Evolutionary conservation across 2,329 filamentous ascomycete genomes (phyloP).

Genomic region (Paracoccidioides brasiliensis): DNA sequence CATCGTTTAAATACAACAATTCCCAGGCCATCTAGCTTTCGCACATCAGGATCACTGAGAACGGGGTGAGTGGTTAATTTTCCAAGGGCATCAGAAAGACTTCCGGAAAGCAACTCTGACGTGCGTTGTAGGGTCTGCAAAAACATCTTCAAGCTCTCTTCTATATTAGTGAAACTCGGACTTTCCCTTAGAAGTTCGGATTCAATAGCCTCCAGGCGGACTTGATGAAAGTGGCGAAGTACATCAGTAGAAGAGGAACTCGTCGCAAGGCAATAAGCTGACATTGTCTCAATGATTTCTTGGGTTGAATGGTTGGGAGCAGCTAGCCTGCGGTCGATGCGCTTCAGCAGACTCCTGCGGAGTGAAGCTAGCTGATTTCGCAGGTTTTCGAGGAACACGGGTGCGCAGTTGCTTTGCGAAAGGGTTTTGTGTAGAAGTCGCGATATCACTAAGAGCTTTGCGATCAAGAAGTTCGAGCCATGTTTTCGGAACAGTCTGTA

Average conservation of each 20-base stretch:
- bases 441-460: constrained; percentile 64
- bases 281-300: constrained; percentile 56
- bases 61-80: constrained; percentile 58
- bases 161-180: constrained; percentile 40
- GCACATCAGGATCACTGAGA: constrained; percentile 56
- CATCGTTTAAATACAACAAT: constrained; percentile 67
- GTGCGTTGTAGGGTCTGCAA: constrained; percentile 65
- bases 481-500: constrained; percentile 40
- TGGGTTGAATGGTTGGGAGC: constrained; percentile 31
- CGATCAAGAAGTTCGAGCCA: constrained; percentile 40
- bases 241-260: constrained; percentile 70
- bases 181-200: constrained; percentile 44
- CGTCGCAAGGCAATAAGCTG: constrained; percentile 68
- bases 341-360: constrained; percentile 51
- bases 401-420: constrained; percentile 36
- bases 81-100: constrained; percentile 55
- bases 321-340: constrained; percentile 44
- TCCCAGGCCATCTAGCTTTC: constrained; percentile 54
- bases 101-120: constrained; percentile 59
- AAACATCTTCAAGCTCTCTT: constrained; percentile 58
- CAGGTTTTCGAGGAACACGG: constrained; percentile 47
- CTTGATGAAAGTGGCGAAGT: constrained; percentile 61
- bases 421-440: constrained; percentile 64
- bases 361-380: constrained; percentile 51
- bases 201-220: constrained; percentile 56